Base-by-base conservation (phyloP, 805 yeast species). In the Blastobotrys mokoenaii region DNA sequence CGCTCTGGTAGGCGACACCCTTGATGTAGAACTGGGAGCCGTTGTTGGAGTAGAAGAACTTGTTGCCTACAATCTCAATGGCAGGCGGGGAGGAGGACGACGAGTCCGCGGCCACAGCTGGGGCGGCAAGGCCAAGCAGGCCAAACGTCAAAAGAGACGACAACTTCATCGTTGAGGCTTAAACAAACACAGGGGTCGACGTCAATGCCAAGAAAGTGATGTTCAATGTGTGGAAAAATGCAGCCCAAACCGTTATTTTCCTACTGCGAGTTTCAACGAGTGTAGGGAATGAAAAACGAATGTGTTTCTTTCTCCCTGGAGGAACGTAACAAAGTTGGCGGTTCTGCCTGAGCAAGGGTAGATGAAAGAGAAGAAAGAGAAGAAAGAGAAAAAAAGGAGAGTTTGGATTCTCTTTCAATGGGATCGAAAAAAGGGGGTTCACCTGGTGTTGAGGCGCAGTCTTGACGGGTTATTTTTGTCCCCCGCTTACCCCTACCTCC, bases 1-100 rank as follows among this genome's bases (percentile, higher is more conserved):
- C 75, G 38, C 82, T 79, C 66, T 88, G 96, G 66, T 88, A 87
- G 0, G 95, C 95, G 43, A 87, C 75, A 53, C 97, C 97, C 58
- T 79, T 81, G 58, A 89, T 75, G 65, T 80, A 89, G 67, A 89
- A 89, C 67, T 86, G 95, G 37, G 83, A 74, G 9, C 88, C 90
- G 52, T 80, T 77, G 52, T 70, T 71, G 15, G 80, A 66, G 65
- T 78, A 76, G 65, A 82, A 87, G 65, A 90, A 87, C 64, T 84
- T 82, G 70, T 76, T 82, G 5, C 90, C 93, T 22, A 69, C 66
- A 17, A 82, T 72, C 47, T 78, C 82, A 47, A 86, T 76, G 8
- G 76, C 54, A 18, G 80, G 74, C 20, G 70, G 53, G 38, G 57
- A 56, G 14, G 59, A 59, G 29, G 66, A 65, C 17, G 60, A 44